Evolutionary conservation across 2,329 filamentous ascomycete species (phyloP).

Genomic region (Cladosporium colombiae): DNA sequence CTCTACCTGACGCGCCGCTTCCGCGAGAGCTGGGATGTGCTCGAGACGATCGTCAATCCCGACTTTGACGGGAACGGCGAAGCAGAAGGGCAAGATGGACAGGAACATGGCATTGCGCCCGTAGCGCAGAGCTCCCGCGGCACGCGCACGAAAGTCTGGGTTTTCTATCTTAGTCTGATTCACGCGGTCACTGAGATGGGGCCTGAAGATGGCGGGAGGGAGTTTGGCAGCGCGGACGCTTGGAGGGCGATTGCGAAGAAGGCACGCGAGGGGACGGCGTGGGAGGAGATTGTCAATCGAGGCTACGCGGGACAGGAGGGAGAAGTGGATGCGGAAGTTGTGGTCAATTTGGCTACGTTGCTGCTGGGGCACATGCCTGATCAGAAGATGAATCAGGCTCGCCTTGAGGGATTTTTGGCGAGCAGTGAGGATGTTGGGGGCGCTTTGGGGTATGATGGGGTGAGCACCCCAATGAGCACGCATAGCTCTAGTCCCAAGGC

Average conservation of each 20-base stretch:
- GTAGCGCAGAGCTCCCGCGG: conserved; percentile 77
- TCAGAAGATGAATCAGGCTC: conserved; percentile 81
- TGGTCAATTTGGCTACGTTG: conserved; percentile 87
- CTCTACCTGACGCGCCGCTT: conserved; percentile 92
- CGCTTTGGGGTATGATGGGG: conserved; percentile 43
- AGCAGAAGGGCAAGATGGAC: conserved; percentile 8
- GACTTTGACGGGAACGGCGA: conserved; percentile 23
- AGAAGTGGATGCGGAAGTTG: conserved; percentile 90
- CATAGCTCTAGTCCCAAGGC: conserved; percentile 36
- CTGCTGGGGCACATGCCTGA: conserved; percentile 85
- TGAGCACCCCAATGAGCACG: conserved; percentile 57
- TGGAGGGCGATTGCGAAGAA: conserved; percentile 82
- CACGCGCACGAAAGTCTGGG: conserved; percentile 94
- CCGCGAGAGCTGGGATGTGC: conserved; percentile 81
- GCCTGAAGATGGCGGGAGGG: conserved; percentile 82
- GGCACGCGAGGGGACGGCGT: conserved; percentile 86
- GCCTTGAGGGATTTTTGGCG: conserved; percentile 85
- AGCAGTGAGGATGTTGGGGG: conserved; percentile 57
- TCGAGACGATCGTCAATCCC: conserved; percentile 72
- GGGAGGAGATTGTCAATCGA: conserved; percentile 86
- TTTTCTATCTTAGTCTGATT: conserved; percentile 88
- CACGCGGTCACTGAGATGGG: conserved; percentile 90
- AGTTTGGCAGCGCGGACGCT: conserved; percentile 74
- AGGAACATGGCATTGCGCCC: conserved; percentile 53
- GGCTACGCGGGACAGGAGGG: conserved; percentile 88